phyloP scores from a whole-genome alignment of 257 asterid genomes.

The Linderniella brevidens region DNA sequence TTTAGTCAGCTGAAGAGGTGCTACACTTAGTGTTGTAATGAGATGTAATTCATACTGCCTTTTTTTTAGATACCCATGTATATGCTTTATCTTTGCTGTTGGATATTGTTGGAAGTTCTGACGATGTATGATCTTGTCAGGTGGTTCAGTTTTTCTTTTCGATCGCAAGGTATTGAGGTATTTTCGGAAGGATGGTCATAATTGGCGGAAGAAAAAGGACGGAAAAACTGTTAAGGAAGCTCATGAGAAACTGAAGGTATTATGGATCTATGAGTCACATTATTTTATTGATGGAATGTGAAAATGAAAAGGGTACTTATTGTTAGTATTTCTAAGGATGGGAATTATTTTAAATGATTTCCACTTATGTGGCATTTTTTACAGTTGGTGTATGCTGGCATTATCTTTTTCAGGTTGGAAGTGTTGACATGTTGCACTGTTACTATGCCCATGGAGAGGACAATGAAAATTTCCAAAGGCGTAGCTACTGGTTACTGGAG shows the following conservation, averaged over 20 bases:
- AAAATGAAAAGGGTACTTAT: background rate
- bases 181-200: constrained; percentile 93
- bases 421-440: constrained; percentile 91
- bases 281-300: background rate
- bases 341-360: background rate
- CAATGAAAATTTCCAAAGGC: constrained; percentile 83
- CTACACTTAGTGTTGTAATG: too few relatives aligned
- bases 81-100: constrained; percentile 3
- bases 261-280: constrained; percentile 2
- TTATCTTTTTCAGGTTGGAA: constrained; percentile 60
- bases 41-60: background rate
- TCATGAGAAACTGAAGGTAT: constrained; percentile 89
- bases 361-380: constrained; percentile 3
- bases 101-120: constrained; percentile 11
- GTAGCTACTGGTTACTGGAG: constrained; percentile 98
- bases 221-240: constrained; percentile 98
- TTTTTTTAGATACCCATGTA: background rate
- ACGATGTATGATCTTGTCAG: constrained; percentile 24
- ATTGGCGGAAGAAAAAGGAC: constrained; percentile 92
- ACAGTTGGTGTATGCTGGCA: constrained; percentile 8
- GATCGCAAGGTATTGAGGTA: constrained; percentile 84
- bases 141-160: constrained; percentile 94
- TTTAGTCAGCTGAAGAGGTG: too few relatives aligned
- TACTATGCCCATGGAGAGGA: constrained; percentile 99
- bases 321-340: too few relatives aligned